A percentile compares a stretch with the other conserved stretches of the same genome.
Conservation (phyloP, 345 rosid species). For the Mallotus nudiflorus region DNA sequence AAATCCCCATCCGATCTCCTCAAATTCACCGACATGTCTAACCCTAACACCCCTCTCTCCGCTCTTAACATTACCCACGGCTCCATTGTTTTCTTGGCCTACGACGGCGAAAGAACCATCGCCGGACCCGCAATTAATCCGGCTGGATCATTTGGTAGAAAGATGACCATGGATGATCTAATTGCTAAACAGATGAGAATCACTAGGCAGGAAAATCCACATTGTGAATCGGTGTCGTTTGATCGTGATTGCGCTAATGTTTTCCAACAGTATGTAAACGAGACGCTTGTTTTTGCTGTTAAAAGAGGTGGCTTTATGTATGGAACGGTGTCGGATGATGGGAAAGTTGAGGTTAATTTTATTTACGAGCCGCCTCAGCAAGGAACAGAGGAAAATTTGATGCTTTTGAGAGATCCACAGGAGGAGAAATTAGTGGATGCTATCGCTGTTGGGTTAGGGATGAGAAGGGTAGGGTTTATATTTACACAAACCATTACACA, state of each 20-base stretch:
- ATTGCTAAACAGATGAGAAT: constrained; percentile 91
- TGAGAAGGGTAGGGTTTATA: constrained; percentile 84
- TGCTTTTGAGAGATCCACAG: constrained; percentile 55
- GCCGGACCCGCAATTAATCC: constrained; percentile 68
- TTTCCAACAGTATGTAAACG: constrained; percentile 75
- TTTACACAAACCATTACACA: constrained; percentile 67
- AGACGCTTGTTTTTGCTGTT: constrained; percentile 69
- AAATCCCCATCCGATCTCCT: constrained; percentile 57
- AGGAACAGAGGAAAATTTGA: constrained; percentile 56
- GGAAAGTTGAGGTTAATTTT: constrained; percentile 76
- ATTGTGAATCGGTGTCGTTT: constrained; percentile 77
- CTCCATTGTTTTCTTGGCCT: constrained; percentile 67
- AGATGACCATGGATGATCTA: constrained; percentile 95
- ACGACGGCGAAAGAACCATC: constrained; percentile 75
- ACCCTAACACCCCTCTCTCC: constrained; percentile 53
- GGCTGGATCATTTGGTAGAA: constrained; percentile 87
- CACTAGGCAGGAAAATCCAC: constrained; percentile 76
- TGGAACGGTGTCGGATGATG: constrained; percentile 75
- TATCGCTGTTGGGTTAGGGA: constrained; percentile 73
- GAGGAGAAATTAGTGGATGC: constrained; percentile 85
- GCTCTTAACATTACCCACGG: constrained; percentile 69
- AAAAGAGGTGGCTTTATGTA: constrained; percentile 95
- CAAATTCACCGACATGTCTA: constrained; percentile 63
- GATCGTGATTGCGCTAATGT: constrained; percentile 82
- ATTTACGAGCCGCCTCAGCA: constrained; percentile 95